Evolutionary conservation across 2,329 filamentous ascomycete species (phyloP), one percentile per base, ranked within the genome.

Genomic region (Tolypocladium sp.): DNA sequence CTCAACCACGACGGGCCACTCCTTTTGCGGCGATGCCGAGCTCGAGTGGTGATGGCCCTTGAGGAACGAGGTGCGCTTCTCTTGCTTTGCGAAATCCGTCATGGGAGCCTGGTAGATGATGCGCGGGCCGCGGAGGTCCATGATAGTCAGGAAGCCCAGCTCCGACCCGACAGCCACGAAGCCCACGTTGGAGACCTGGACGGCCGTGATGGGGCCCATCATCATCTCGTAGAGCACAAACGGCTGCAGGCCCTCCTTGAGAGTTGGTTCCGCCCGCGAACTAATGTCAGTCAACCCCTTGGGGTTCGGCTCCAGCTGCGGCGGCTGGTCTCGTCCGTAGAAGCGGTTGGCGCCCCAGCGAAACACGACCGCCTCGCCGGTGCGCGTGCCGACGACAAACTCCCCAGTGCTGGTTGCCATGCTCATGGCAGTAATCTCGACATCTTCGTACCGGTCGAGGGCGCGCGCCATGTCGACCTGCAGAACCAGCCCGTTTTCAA

Each of bases 81-180:
- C 86, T n/a, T 83, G 78, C 69, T 90, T 93, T 38, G 82, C 76
- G 62, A 97, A 86, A 6, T 96, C 90, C 10, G 81, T 80, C 63
- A 93, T 77, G 17, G 87, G 84, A 2, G 84, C 85, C 57, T 86
- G 87, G 70, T 90, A 91, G 61, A 97, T 94, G 54, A 97, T 81
- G 0, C 86, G 81, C 25, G 94, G 94, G 0, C 92, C 93, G 60
- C 94, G 86, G 62, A 99, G 79, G 71, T 99, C 94, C 57, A 97
- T 84, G 42, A 99, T 83, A 10, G 84, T 88, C 42, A 99, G 73
- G 63, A 85, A 85, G 2, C 94, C 94, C 44, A 85, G 84, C 71
- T 96, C 89, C 12, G 92, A 96, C 0, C 92, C 94, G 37, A 89
- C 87, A 13, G 88, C 92, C 13, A 96, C 84, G 69, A 99, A 99